Evolutionary conservation across 2,329 filamentous ascomycete genomes (phyloP), one percentile per base, ranked within the genome.

Genomic region (Alternaria conjuncta): DNA sequence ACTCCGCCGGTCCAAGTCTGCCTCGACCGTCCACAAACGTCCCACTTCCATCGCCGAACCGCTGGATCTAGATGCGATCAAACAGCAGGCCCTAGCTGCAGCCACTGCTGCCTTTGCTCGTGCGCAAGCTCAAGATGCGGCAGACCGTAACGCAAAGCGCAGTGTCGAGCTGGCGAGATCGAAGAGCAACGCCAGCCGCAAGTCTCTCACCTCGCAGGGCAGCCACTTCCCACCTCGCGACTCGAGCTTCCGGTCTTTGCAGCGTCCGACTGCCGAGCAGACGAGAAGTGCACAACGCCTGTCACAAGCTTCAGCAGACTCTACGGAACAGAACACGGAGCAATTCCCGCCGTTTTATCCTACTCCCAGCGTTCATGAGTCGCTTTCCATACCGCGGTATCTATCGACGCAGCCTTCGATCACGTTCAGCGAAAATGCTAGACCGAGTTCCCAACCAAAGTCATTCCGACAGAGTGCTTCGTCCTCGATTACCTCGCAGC

Each of bases 71-170:
- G 71, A 74, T 20, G 59, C 73, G 7, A 71, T 73, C 26, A 74
- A 76, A 55, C 71, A 78, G 36, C 78, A 81, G 64, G 80, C 80
- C 25, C 25, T 79, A 28, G 76, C 74, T n/a, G 80, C 80, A 55
- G 80, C 80, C 18, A 74, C 76, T 2, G 68, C 75, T 41, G 80
- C 80, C 23, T 81, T 74, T 47, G 70, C 68, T 58, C 70, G 78
- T 55, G 77, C 78, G 9, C 76, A 77, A 43, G 70, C 62, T 10
- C 68, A 72, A 6, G 71, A 68, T n/a, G 57, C 60, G 20, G 56
- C 60, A 12, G 68, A 70, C 23, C 57, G 63, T 41, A 47, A 53
- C n/a, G 59, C 63, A 12, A 70, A 65, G 44, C 57, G 64, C 26
- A 70, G 64, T 58, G 65, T 67, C 43, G 72, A 74, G 12, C 53